phyloP scores from a whole-genome alignment of 495 filamentous ascomycete genomes.

The Pyrenula aspistea region DNA sequence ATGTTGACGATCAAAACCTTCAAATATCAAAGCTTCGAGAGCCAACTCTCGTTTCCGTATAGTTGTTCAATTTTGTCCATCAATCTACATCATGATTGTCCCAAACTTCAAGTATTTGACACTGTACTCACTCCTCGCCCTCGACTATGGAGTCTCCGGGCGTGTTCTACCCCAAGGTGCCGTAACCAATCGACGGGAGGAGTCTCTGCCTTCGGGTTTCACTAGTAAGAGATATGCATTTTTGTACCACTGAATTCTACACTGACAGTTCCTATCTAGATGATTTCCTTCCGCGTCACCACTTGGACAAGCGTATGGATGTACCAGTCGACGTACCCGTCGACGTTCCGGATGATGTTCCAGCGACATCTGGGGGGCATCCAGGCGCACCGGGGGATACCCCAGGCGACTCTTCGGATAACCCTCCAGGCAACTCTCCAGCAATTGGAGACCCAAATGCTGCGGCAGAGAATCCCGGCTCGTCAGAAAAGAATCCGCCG shows the following conservation, averaged over 20 bases:
- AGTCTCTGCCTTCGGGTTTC: not conserved
- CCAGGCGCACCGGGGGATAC: not conserved
- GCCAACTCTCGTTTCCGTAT: not conserved
- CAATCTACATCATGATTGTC: not conserved
- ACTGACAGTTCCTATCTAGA: not conserved
- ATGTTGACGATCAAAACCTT: not conserved
- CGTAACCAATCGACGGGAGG: not conserved
- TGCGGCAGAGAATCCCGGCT: no score
- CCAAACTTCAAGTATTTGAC: not conserved
- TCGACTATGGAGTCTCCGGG: not conserved
- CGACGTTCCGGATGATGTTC: not conserved
- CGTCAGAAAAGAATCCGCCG: no score
- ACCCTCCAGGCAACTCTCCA: not conserved
- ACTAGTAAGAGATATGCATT: not conserved
- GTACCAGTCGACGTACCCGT: not conserved
- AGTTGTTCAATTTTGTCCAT: not conserved
- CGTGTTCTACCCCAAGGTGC: not conserved
- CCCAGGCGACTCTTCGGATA: not conserved
- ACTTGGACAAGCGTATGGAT: not conserved
- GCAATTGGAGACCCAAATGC: no score
- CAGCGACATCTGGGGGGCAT: not conserved
- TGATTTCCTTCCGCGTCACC: not conserved
- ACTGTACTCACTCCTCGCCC: not conserved
- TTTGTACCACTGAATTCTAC: not conserved
- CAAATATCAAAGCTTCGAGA: no score